A percentile compares a stretch with the other conserved stretches of the same genome.
These are phyloP conservation scores for Aechmea fasciata DNA, from an alignment of 176 grass and related monocot species.

Conservation along the genomic window DNA sequence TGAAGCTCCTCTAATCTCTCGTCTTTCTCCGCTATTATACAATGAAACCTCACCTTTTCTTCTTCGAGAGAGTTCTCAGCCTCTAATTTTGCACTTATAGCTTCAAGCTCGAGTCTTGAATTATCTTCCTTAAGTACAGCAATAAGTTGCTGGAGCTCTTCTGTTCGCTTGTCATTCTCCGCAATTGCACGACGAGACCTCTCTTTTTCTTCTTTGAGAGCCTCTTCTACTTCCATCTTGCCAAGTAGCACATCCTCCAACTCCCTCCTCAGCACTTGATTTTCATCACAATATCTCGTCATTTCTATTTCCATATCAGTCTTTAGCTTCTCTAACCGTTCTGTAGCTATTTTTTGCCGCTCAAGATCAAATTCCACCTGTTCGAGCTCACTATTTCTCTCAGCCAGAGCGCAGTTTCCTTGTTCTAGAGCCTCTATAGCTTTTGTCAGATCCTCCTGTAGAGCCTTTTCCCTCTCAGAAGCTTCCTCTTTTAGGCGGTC, in stretches of 20 bases:
- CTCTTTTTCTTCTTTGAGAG: constrained; percentile 34
- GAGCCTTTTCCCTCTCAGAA: constrained; percentile 42
- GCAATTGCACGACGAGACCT: constrained; percentile 23
- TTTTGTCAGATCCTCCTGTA: constrained; percentile 31
- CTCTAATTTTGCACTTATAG: constrained; percentile 12
- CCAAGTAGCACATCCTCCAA: constrained; percentile 33
- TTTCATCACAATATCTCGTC: constrained; percentile 31
- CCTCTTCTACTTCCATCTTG: constrained; percentile 32
- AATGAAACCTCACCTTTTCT: constrained; percentile 33
- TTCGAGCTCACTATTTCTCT: constrained; percentile 32
- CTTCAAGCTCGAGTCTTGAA: constrained; percentile 27
- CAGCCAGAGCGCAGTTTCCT: constrained; percentile 33
- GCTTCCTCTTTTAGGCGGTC: constrained; percentile 41
- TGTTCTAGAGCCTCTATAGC: constrained; percentile 32
- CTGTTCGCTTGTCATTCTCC: constrained; percentile 33
- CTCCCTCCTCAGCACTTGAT: constrained; percentile 20
- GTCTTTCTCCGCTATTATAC: constrained; percentile 36
- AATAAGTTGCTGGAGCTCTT: constrained; percentile 39
- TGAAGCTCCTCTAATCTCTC: constrained; percentile 36
- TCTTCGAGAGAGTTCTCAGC: constrained; percentile 26
- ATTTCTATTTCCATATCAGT: constrained; percentile 30
- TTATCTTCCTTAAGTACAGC: constrained; percentile 43
- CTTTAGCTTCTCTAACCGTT: constrained; percentile 35
- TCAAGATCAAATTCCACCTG: constrained; percentile 20
- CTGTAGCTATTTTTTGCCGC: constrained; percentile 24